Evolutionary conservation across 345 rosid species (phyloP), one percentile per base, ranked within the genome.

Genomic region (Gossypium raimondii): DNA sequence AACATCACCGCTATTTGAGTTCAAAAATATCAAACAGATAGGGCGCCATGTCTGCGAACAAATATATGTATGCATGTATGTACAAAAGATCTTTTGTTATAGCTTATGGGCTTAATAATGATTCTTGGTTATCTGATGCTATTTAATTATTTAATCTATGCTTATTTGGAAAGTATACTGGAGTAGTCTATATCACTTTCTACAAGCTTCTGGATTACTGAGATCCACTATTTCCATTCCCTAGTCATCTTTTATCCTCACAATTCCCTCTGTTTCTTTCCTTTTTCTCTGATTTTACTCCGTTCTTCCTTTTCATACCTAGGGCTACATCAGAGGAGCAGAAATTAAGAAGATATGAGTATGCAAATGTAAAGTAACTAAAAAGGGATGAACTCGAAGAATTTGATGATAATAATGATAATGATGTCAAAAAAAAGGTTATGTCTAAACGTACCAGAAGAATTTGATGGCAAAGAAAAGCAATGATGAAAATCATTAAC

Each of bases 401-500:
- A n/a, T n/a, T n/a, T n/a, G n/a, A n/a, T n/a, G n/a, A n/a, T 13
- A 1, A 41, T 11, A 50, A 27, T 13, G 14, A 79, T 55, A 7
- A 60, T 27, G 2, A 13, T 11, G 57, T 67, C 48, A 53, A 61
- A 67, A 64, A n/a, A 45, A 9, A 51, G 29, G 72, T 51, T 68
- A 52, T 64, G 78, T 57, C 58, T 34, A 76, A 5, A 76, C 80
- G 47, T 50, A 90, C 98, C 97, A 77, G 93, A 85, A 73, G 90
- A 80, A 82, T 89, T 95, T 83, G 97, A 85, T 18, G 85, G 87
- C 74, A 89, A 71, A 73, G 98, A 85, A 84, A 89, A 95, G 82
- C 99, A 95, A 76, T 95, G 99, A 84, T 95, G 99, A 74, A 87
- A 95, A 60, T 89, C 89, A 64, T 97, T 95, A 55, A 84, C 84